Evolutionary conservation across 106 monocot genomes (phyloP), one percentile per base, ranked within the genome.

Genomic region (Hemerocallis citrina): DNA sequence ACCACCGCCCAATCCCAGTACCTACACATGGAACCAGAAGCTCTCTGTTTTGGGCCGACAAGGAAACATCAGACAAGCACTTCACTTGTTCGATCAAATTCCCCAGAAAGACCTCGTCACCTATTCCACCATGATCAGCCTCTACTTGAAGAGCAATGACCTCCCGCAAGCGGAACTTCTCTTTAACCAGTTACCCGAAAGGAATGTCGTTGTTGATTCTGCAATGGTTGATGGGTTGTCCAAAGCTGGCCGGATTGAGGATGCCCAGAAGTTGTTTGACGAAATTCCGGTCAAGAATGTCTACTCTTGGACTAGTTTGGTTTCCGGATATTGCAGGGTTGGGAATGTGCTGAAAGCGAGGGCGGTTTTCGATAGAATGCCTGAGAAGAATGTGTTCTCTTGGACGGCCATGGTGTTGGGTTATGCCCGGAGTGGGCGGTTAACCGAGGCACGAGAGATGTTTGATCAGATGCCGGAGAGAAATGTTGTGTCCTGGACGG

Each of bases 381-480:
- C 79, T 24, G 68, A 12, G 11, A 79, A 44, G 43, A 75, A 80
- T 56, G 66, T 75, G 17, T 66, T 66, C 25, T 48, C 80, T 0
- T 80, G 80, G 75, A 80, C 75, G 3, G 52, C 66, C 2, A 71
- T 80, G 74, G 32, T 75, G 21, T 51, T 63, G 44, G 80, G 81
- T 9, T 71, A 81, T 35, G 75, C 75, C 14, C 48, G 72, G 10
- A 75, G 54, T 39, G 75, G 81, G 17, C 4, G 38, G 32, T 21
- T 81, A 10, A 15, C 20, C 11, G 68, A 75, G 0, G 81, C 75
- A 3, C 40, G 68, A 1, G 28, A 24, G n/a, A 32, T 80, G 7
- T 80, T 80, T 27, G 70, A 75, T 41, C 48, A n/a, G 40, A 80
- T 71, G 79, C 79, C 74, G 3, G 75, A 72, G 57, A 75, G 61